Base-by-base conservation (phyloP, 1,284 basidiomycete species). In the Ustilago sp. region DNA sequence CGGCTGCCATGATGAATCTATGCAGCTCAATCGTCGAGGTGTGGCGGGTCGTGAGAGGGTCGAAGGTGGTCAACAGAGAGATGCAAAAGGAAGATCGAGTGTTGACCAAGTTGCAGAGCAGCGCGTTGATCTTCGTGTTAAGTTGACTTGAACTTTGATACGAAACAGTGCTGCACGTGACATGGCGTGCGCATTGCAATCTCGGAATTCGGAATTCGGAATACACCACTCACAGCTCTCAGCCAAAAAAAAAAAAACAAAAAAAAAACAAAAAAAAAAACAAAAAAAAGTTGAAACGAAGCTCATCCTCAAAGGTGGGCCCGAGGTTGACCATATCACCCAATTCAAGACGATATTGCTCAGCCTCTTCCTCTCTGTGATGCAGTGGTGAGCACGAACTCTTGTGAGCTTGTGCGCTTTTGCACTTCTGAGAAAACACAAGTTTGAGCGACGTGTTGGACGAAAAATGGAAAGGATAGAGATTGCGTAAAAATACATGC, bases 401-500 rank as follows among this genome's bases (percentile, higher is more conserved):
- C 23, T 28, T 3, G 38, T 39, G 38, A 23, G 0, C n/a, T 19
- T 48, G 47, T n/a, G 17, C 1, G 47, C 23, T 9, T 19, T 0
- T 31, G 17, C n/a, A 7, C 31, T 8, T 12, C 12, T n/a, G 12
- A 52, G 11, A 31, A 15, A 28, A 15, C 36, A 55, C 32, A 36
- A 39, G 39, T 3, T 12, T 36, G 56, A 36, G 45, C 28, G 39
- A 43, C 23, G 23, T 28, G 34, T n/a, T 23, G 11, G 8, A 17
- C 38, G 4, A 28, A 41, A 5, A 35, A 36, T 41, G 23, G 34
- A 23, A 32, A 54, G 1, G 7, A 15, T 19, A n/a, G 32, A 47
- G 60, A 72, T 59, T 72, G 64, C 60, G 19, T 73, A 68, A 28
- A 66, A 71, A 66, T 71, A 74, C 68, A 74, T 13, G 47, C 36